Conservation (phyloP, 2,329 filamentous ascomycete species). For the Pestalotiopsis sp. region DNA sequence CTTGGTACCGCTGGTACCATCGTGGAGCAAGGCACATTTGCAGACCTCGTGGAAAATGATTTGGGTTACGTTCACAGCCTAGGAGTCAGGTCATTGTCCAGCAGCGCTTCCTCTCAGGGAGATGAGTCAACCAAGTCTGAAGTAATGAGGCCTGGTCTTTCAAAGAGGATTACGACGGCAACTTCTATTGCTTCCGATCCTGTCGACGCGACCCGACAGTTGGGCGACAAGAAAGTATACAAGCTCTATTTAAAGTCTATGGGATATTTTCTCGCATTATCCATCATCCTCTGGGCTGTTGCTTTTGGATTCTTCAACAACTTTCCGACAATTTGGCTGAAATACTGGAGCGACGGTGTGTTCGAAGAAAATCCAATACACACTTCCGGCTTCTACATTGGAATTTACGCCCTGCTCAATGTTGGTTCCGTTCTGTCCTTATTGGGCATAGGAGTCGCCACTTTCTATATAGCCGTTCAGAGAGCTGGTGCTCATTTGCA, state of each 20-base stretch:
- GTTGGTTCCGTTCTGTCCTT: not conserved
- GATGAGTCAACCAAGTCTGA: not conserved
- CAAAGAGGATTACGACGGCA: conserved; percentile 4
- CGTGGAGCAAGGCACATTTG: conserved; percentile 44
- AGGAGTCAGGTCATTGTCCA: conserved; percentile 19
- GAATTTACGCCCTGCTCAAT: conserved; percentile 26
- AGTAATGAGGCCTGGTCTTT: not conserved
- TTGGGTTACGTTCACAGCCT: conserved; percentile 27
- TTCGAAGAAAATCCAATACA: conserved; percentile 11
- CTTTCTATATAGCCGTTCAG: not conserved
- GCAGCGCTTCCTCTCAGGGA: conserved; percentile 8
- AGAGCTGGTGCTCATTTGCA: conserved; percentile 14
- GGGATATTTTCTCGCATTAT: conserved; percentile 12
- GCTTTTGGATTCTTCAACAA: conserved; percentile 23
- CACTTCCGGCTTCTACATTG: conserved; percentile 26
- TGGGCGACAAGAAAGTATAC: conserved; percentile 24
- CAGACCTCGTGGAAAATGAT: conserved; percentile 32
- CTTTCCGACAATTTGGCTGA: conserved; percentile 27
- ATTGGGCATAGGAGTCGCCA: not conserved
- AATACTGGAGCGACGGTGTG: conserved; percentile 24
- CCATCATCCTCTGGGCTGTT: conserved; percentile 11
- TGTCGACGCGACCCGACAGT: conserved; percentile 17
- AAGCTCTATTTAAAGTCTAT: conserved; percentile 27
- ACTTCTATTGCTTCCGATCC: not conserved
- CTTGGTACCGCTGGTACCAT: conserved; percentile 48